Percentiles rank a stretch among this genome's conserved stretches.
Evolutionary conservation across 495 filamentous ascomycete species (phyloP).

Genomic region (Rusavskia elegans): DNA sequence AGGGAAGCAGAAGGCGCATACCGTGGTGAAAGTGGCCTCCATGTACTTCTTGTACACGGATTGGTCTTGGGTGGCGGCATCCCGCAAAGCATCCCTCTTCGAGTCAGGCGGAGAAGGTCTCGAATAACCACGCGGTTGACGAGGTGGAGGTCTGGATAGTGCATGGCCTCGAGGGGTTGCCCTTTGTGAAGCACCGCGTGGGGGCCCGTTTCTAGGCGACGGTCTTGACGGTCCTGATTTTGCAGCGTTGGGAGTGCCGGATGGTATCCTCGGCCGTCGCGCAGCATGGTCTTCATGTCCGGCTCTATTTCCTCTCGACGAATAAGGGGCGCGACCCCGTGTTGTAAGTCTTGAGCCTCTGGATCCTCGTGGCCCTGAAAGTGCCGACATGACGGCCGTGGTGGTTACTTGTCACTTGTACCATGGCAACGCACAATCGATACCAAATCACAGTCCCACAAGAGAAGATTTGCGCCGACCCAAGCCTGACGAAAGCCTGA

Average conservation of each 20-base stretch:
- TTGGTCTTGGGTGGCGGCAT: constrained; percentile 2
- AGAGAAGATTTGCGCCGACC: no score
- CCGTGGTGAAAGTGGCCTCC: constrained; percentile 11
- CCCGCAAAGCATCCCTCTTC: constrained; percentile 5
- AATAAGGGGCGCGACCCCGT: background rate
- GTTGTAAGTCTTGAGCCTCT: constrained; percentile 1
- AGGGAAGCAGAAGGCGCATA: constrained; percentile 5
- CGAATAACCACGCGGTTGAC: background rate
- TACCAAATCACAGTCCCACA: no score
- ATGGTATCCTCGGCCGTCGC: background rate
- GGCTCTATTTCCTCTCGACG: background rate
- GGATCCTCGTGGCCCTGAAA: constrained; percentile 4
- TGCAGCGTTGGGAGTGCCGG: background rate
- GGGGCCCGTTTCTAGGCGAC: background rate
- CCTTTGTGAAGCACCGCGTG: background rate
- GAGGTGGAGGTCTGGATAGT: background rate
- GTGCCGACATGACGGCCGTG: constrained; percentile 13
- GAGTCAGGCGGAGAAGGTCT: background rate
- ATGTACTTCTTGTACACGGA: constrained; percentile 10
- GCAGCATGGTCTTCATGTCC: background rate
- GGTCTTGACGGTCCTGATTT: background rate
- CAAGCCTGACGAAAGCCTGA: no score
- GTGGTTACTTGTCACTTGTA: background rate
- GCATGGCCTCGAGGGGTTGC: background rate
- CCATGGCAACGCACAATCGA: no score